phyloP scores from a whole-genome alignment of 192 early-diverging fungal species.

The Coemansia sp. region DNA sequence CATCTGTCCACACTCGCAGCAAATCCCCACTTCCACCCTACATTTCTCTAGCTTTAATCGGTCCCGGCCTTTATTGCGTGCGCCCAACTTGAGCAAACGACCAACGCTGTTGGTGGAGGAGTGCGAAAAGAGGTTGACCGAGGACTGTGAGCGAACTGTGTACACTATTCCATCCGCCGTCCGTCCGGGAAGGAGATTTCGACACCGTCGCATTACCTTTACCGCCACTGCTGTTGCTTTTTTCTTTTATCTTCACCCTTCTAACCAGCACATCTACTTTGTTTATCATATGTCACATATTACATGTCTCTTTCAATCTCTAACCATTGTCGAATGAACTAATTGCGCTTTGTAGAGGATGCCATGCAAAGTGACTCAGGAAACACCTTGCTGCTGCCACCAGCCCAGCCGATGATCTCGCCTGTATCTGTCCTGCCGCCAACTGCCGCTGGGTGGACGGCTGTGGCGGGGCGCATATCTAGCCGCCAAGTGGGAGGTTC shows the following conservation, averaged over 20 bases:
- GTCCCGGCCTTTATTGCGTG: not conserved
- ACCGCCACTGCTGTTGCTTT: not conserved
- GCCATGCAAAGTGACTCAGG: not conserved
- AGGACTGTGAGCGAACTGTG: not conserved
- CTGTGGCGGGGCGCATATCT: conserved; percentile 27
- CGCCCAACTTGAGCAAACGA: not conserved
- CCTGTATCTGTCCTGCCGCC: conserved; percentile 14
- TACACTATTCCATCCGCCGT: not conserved
- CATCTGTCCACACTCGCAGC: not conserved
- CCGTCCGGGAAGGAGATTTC: not conserved
- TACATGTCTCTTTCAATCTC: not conserved
- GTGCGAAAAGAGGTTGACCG: not conserved
- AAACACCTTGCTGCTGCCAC: conserved; percentile 15
- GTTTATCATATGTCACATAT: not conserved
- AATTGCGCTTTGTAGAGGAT: conserved; percentile 6
- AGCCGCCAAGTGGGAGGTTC: conserved; percentile 3
- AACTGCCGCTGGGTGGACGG: conserved; percentile 25
- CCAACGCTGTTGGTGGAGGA: not conserved
- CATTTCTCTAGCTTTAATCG: not conserved
- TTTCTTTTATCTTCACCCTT: not conserved
- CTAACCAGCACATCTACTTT: conserved; percentile 1
- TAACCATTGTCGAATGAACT: not conserved
- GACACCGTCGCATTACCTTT: not conserved
- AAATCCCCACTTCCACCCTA: not conserved
- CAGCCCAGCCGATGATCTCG: conserved; percentile 29